Evolutionary conservation across 1,284 basidiomycete species (phyloP), one percentile per base, ranked within the genome.

Genomic region (Apiotrichum montevideense): DNA sequence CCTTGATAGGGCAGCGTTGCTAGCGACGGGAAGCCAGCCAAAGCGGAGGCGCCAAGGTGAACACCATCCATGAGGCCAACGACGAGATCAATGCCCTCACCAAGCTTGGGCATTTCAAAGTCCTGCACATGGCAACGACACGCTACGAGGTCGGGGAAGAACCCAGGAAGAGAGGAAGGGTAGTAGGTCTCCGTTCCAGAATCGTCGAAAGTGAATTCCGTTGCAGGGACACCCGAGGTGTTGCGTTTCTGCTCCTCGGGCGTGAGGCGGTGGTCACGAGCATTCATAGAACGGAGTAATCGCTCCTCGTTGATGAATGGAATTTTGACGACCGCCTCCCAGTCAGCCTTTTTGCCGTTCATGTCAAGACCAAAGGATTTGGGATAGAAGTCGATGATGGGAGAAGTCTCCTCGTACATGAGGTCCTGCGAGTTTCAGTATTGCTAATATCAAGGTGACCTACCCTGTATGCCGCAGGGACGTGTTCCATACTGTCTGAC

Each of bases 261-360:
- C 0, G 86, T 88, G 4, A 98, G 78, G 14, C 85, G 82, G 66
- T 87, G 83, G 64, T 93, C 87, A 43, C 87, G 83, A 57, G 85
- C 86, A 87, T 78, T 76, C 93, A 97, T 95, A 1, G 92, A 88
- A 29, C 80, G 80, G 35, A 97, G 78, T 14, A 99, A 76, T 50
- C 90, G 81, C 14, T 80, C 70, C 76, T 96, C 86, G 50, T 97
- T 86, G 62, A 99, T 98, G 77, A 99, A 99, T 0, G 96, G 96
- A 66, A 99, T 98, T 79, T 98, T 98, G 58, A 98, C 92, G 58
- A 98, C 85, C 0, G 95, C 95, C 74, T 99, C 96, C 96, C 96
- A 98, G 39, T 97, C 94, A 67, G 88, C 86, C 74, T 95, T 98
- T 82, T 99, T 98, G 50, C 96, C 96, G 69, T 98, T 98, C 70